Conservation (phyloP, 495 filamentous ascomycete genomes). For the Baudoinia panamericana region DNA sequence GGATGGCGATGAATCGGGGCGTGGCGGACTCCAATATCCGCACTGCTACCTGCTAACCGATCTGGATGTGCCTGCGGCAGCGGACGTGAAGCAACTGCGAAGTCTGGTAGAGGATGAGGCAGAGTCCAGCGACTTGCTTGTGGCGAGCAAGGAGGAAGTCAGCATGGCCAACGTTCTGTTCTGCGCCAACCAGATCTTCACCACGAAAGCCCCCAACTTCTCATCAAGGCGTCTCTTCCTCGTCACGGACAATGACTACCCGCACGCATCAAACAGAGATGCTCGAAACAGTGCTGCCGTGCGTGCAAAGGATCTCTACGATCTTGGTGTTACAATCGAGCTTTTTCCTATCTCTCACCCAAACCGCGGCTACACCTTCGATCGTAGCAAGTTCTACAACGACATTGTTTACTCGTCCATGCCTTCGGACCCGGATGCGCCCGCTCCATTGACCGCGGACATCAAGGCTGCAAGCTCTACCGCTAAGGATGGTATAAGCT, state of each 20-base stretch:
- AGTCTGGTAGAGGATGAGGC: conserved; percentile 62
- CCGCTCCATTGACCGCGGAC: conserved; percentile 33
- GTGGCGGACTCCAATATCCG: conserved; percentile 55
- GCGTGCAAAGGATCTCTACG: conserved; percentile 87
- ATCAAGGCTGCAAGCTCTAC: conserved; percentile 31
- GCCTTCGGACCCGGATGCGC: conserved; percentile 54
- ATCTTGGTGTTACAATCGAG: conserved; percentile 84
- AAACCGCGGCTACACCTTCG: conserved; percentile 52
- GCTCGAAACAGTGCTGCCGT: conserved; percentile 64
- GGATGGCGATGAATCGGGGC: conserved; percentile 48
- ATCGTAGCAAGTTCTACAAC: conserved; percentile 82
- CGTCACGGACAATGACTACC: conserved; percentile 89
- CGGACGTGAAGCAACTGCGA: conserved; percentile 70
- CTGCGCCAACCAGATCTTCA: conserved; percentile 92
- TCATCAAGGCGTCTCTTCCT: conserved; percentile 84
- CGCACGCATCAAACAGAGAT: conserved; percentile 57
- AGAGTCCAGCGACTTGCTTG: conserved; percentile 45
- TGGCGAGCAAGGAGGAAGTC: conserved; percentile 50
- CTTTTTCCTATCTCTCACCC: conserved; percentile 78
- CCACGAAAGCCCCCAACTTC: conserved; percentile 88
- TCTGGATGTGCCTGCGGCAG: conserved; percentile 72
- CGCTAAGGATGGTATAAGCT: conserved; percentile 59
- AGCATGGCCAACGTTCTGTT: conserved; percentile 87
- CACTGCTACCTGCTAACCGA: conserved; percentile 89
- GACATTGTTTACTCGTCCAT: conserved; percentile 33